phyloP scores from a whole-genome alignment of 176 grass and related monocot genomes.

The Juncus effusus region DNA sequence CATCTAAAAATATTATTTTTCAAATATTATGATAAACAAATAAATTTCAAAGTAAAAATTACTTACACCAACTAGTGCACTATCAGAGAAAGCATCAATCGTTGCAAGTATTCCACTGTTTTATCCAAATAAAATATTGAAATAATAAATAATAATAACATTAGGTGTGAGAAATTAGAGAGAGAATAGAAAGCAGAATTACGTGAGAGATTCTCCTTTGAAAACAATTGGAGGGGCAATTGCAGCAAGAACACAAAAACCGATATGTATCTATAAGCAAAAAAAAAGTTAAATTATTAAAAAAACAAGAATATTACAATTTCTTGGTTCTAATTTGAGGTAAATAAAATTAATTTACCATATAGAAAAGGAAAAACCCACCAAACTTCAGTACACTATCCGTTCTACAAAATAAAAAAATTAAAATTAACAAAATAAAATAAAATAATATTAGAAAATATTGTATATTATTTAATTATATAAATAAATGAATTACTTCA shows the following conservation, averaged over 20 bases:
- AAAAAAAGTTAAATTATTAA: slow-evolving; percentile 10
- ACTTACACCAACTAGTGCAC: slow-evolving; percentile 59
- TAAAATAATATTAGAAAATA: slow-evolving; percentile 3
- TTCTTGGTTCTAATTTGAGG: not conserved
- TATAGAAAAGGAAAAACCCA: slow-evolving; percentile 80
- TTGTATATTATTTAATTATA: not conserved
- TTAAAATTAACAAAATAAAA: slow-evolving; percentile 6
- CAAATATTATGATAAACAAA: not conserved
- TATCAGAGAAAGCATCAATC: slow-evolving; percentile 55
- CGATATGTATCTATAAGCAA: slow-evolving; percentile 56
- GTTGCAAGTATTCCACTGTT: slow-evolving; percentile 71
- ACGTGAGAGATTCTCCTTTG: slow-evolving; percentile 63
- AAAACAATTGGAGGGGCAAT: slow-evolving; percentile 86
- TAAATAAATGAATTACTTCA: slow-evolving; percentile 47
- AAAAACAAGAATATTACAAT: not conserved
- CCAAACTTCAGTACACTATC: slow-evolving; percentile 74
- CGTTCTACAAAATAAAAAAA: slow-evolving; percentile 55
- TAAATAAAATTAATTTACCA: slow-evolving; percentile 42
- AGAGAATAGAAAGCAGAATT: slow-evolving; percentile 31
- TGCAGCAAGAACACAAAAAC: slow-evolving; percentile 69
- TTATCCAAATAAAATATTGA: slow-evolving; percentile 29
- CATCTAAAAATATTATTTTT: not conserved
- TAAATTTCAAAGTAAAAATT: slow-evolving; percentile 1
- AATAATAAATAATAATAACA: not conserved
- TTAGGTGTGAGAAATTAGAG: slow-evolving; percentile 4